Conservation (phyloP, 768 basidiomycete genomes). For the Trametes villosa region DNA sequence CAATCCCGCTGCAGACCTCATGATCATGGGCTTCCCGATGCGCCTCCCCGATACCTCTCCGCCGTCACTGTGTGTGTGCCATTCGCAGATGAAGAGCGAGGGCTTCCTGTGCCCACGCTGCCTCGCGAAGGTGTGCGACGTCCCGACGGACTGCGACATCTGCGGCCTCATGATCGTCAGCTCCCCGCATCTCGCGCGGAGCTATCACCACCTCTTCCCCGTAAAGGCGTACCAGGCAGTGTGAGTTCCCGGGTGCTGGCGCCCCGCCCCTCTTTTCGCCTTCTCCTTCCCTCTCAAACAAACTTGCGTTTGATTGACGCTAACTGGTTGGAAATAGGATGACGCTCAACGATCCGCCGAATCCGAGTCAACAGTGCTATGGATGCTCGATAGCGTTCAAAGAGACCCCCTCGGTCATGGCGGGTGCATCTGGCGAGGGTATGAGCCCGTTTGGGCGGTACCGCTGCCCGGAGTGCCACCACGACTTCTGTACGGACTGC, state of each 20-base stretch:
- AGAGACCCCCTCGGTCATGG: constrained; percentile 37
- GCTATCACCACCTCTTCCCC: constrained; percentile 95
- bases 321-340: constrained; percentile 37
- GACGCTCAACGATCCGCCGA: constrained; percentile 43
- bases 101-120: constrained; percentile 97
- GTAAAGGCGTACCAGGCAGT: constrained; percentile 83
- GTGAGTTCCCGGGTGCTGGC: constrained; percentile 53
- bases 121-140: constrained; percentile 91
- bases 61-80: constrained; percentile 89
- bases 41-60: constrained; percentile 84
- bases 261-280: not conserved
- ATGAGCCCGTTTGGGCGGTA: constrained; percentile 88
- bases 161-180: constrained; percentile 98
- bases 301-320: not conserved
- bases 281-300: constrained; percentile 1
- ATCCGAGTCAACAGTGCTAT: constrained; percentile 58
- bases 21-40: constrained; percentile 99
- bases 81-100: constrained; percentile 88
- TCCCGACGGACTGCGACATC: constrained; percentile 97
- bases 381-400: constrained; percentile 79
- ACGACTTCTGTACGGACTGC: constrained; percentile 94
- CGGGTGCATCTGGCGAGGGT: constrained; percentile 56
- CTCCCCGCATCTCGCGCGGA: constrained; percentile 94
- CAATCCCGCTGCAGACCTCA: constrained; percentile 83
- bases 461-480: constrained; percentile 80